A percentile compares a stretch with the other conserved stretches of the same genome.
phyloP scores from a whole-genome alignment of 2,329 filamentous ascomycete species.

The Reticulascus tulasneorum region DNA sequence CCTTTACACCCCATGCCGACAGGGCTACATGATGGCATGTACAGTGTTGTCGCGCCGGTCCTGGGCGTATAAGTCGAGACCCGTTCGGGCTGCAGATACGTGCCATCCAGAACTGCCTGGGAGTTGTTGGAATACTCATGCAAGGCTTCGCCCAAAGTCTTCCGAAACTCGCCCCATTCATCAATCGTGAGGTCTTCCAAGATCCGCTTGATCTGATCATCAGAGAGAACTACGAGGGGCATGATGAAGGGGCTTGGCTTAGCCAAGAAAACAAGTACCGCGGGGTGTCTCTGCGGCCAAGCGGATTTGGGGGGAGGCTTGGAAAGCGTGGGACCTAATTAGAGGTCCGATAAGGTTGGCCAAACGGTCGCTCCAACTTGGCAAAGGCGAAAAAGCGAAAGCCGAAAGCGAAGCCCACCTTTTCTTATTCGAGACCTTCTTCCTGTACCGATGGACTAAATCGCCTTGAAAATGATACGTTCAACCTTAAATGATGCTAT shows the following conservation, averaged over 20 bases:
- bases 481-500: too few relatives aligned
- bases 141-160: slow-evolving; percentile 45
- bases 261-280: not conserved
- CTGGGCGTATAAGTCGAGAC: slow-evolving; percentile 42
- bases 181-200: slow-evolving; percentile 49
- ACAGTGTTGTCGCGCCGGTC: slow-evolving; percentile 59
- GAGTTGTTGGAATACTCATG: slow-evolving; percentile 59
- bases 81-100: slow-evolving; percentile 54
- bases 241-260: slow-evolving; percentile 29
- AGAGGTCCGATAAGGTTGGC: too few relatives aligned
- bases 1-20: slow-evolving; percentile 66
- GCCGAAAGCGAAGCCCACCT: too few relatives aligned
- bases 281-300: not conserved
- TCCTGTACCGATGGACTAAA: too few relatives aligned
- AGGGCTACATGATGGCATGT: slow-evolving; percentile 68
- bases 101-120: slow-evolving; percentile 34
- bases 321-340: not conserved
- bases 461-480: too few relatives aligned
- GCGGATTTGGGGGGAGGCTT: not conserved
- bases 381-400: too few relatives aligned
- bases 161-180: slow-evolving; percentile 51
- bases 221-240: slow-evolving; percentile 55
- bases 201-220: slow-evolving; percentile 50
- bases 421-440: too few relatives aligned
- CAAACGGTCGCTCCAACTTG: too few relatives aligned